Evolutionary conservation across 208 protist species (phyloP).

Genomic region (Phytomonas francai): DNA sequence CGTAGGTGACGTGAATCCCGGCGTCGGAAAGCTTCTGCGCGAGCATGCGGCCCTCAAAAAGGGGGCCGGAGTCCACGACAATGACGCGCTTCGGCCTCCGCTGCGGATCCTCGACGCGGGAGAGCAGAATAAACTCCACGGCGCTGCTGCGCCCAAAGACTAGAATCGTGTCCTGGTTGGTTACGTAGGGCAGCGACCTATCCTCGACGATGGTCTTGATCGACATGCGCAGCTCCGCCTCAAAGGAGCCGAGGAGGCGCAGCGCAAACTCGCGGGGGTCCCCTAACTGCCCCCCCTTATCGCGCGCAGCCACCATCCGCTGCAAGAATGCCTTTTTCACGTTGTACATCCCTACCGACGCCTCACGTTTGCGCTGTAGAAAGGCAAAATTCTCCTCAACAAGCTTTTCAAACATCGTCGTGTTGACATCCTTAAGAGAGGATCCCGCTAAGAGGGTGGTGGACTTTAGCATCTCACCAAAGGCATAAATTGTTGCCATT

Average conservation of each 20-base stretch:
- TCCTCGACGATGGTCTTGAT: slow-evolving; percentile 74
- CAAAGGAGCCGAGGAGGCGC: slow-evolving; percentile 35
- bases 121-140: slow-evolving; percentile 66
- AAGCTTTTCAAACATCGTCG: slow-evolving; percentile 43
- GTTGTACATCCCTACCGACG: slow-evolving; percentile 61
- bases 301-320: slow-evolving; percentile 35
- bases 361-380: slow-evolving; percentile 46
- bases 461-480: slow-evolving; percentile 40
- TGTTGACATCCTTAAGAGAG: slow-evolving; percentile 33
- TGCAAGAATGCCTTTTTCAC: slow-evolving; percentile 59
- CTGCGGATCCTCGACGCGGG: slow-evolving; percentile 29
- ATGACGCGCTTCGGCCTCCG: slow-evolving; percentile 75
- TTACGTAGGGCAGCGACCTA: slow-evolving; percentile 55
- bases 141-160: slow-evolving; percentile 76
- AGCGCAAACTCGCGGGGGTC: slow-evolving; percentile 42
- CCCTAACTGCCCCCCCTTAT: slow-evolving; percentile 23
- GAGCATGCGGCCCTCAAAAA: slow-evolving; percentile 84
- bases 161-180: slow-evolving; percentile 58
- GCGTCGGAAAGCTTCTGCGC: slow-evolving; percentile 57
- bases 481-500: slow-evolving; percentile 54
- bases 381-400: slow-evolving; percentile 69
- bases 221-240: slow-evolving; percentile 50
- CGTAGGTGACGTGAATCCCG: slow-evolving; percentile 91
- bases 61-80: slow-evolving; percentile 92
- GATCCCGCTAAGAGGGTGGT: slow-evolving; percentile 39